Evolutionary conservation across 805 yeast genomes (phyloP).

Genomic region (Pichia sporocuriosa): DNA sequence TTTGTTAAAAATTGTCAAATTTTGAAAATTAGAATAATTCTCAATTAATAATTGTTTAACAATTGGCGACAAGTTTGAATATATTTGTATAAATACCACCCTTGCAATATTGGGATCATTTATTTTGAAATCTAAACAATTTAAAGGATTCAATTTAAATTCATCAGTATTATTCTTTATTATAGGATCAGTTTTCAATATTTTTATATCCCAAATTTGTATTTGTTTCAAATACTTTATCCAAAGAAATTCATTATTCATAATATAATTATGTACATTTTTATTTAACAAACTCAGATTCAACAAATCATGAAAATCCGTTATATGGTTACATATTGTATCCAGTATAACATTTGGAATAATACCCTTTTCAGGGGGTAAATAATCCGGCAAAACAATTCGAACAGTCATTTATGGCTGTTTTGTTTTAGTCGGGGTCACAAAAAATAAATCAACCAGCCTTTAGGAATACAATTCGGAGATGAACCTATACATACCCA

Average conservation of each 20-base stretch:
- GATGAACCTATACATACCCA: background rate
- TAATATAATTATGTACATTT: conserved; percentile 20
- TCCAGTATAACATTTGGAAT: conserved; percentile 12
- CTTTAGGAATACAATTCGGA: background rate
- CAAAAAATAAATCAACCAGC: too few species aligned
- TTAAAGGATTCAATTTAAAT: conserved; percentile 19
- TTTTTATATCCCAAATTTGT: conserved; percentile 24
- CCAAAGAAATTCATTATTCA: conserved; percentile 23
- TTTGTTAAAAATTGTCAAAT: conserved; percentile 24
- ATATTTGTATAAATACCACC: conserved; percentile 22
- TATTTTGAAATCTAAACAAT: conserved; percentile 21
- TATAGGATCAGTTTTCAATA: too few species aligned
- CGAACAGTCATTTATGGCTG: background rate
- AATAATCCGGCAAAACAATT: background rate
- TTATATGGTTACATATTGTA: conserved; percentile 18
- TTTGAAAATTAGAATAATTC: conserved; percentile 30
- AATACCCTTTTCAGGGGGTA: background rate
- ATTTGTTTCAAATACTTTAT: conserved; percentile 18
- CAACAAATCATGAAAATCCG: conserved; percentile 22
- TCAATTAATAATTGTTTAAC: conserved; percentile 27
- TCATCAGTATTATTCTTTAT: background rate
- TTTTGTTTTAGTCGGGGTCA: too few species aligned
- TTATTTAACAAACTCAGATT: conserved; percentile 26
- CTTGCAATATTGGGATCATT: conserved; percentile 23
- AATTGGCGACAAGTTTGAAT: conserved; percentile 26